Base-by-base conservation (phyloP, 2,329 filamentous ascomycete species). In the Beauveria sp. region DNA sequence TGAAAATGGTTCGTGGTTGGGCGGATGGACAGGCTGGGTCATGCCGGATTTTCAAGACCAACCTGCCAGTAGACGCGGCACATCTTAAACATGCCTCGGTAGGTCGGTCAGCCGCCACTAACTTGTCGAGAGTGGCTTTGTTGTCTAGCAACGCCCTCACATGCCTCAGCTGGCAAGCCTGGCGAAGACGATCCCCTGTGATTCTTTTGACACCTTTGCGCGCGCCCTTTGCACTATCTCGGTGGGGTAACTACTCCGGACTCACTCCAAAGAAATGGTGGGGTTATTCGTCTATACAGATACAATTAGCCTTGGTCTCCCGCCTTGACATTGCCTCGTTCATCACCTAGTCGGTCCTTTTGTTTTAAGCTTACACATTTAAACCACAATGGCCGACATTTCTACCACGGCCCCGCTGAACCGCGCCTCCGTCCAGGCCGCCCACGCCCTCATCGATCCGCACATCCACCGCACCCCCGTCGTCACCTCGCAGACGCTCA, bases 391-490 rank as follows among this genome's bases (percentile, higher is more conserved):
- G 84, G 80, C 84, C 50, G 80, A 84, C 68, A 72, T 78, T 8
- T 73, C 75, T 6, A 81, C 79, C 24, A 78, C 80, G 55, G 84
- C 79, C 6, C 88, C 89, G 3, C 82, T 97, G 24, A 91, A 85
- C 20, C 86, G 90, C 51, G 75, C 79, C 56, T 92, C 90, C 16
- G 86, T 97, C 43, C 69, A 84, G 57, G 79, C 79, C 26, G 93
- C 93, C 4, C 88, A 91, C 76, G 74, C 79, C 52, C 80, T 91
- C 55, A 91, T 97, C 72, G 80, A 84, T 68, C 80, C 83, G 1
- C 84, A 90, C 76, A 84, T 97, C 71, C 91, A 97, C 78, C 81
- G 79, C 67, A 97, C 93, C 8, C 92, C 92, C 2, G 85, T 96
- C 30, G 79, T 93, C 9, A 96, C 91, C 61, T 92, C 87, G 75